Evolutionary conservation across 2,329 filamentous ascomycete genomes (phyloP), one percentile per base, ranked within the genome.

Genomic region (Didymella arachidicola): DNA sequence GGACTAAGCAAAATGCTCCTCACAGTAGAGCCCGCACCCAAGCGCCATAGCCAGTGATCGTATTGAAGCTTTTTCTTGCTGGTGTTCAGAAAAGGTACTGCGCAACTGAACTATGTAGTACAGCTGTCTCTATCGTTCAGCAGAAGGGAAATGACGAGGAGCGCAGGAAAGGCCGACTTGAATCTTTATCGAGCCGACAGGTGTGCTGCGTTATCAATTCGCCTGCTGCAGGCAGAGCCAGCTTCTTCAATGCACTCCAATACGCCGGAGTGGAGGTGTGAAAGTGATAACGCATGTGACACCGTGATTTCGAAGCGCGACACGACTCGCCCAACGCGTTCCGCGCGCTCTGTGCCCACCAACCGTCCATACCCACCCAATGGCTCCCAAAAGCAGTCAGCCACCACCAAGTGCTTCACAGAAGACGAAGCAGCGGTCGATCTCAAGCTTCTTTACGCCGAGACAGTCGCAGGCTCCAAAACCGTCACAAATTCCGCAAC

Each of bases 391-490:
- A 68, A 72, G 66, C 52, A 75, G 68, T 52, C 70, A 75, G 29
- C 67, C 72, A 26, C 60, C 67, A 44, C 62, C 64, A 29, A 65
- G 63, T 38, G 72, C 73, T 10, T 75, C 76, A 10, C 77, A 81
- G 42, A 72, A 68, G 53, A 90, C 89, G 77, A 91, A 89, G 69
- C 92, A 97, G 72, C 86, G 89, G 65, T 91, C 92, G 0, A 89
- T 97, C 61, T 95, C 92, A 3, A 93, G 88, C 72, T 96, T 96
- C 79, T 96, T 96, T 74, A 85, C 87, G 0, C 72, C 73, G 2
- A 79, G 78, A 60, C 60, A 74, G 4, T 66, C 76, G 59, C 72
- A 73, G 71, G 67, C 75, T 65, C 75, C 72, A 61, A 73, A 68
- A 63, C 61, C 63, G 39, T 50, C 58, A 32, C 39, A 69, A 65